Percentiles rank a stretch among this genome's conserved stretches.
These are phyloP conservation scores for Zhuliangozyma parablackwelliae DNA, from an alignment of 1,139 yeast genomes.

Conservation along the genomic window DNA sequence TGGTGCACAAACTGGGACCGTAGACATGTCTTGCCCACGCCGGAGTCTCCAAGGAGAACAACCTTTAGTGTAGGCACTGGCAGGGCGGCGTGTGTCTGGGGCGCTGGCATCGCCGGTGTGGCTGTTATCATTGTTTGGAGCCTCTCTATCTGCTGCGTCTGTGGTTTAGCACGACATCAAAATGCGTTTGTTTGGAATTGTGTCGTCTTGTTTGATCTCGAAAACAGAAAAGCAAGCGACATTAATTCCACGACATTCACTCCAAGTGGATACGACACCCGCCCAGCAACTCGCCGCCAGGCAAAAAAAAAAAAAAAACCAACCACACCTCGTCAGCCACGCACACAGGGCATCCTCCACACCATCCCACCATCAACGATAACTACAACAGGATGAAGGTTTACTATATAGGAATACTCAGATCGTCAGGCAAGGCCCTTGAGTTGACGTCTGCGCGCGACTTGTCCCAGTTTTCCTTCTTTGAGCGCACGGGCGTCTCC, in stretches of 20 bases:
- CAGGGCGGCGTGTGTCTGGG: neutral
- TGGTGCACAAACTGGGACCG: slow-evolving; percentile 58
- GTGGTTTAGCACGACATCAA: no score
- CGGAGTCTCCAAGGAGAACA: slow-evolving; percentile 56
- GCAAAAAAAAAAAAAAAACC: no score
- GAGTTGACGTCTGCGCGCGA: slow-evolving; percentile 83
- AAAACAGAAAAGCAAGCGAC: no score
- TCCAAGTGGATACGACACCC: no score
- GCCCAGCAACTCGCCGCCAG: no score
- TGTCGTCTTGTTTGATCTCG: no score
- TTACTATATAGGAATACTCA: slow-evolving; percentile 81
- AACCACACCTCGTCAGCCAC: no score
- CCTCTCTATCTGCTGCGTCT: no score
- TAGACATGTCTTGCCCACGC: slow-evolving; percentile 60
- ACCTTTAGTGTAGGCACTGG: slow-evolving; percentile 38
- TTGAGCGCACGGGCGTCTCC: slow-evolving; percentile 70
- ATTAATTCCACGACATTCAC: no score
- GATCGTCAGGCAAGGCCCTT: slow-evolving; percentile 61
- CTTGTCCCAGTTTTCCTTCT: slow-evolving; percentile 79
- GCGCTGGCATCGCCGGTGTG: neutral
- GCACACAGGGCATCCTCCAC: no score
- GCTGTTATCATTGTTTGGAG: neutral
- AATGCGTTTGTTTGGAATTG: no score
- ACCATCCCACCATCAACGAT: no score
- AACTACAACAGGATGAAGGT: slow-evolving; percentile 58